Evolutionary conservation across 345 rosid species (phyloP), one percentile per base, ranked within the genome.

Genomic region (Euphorbia peplus): DNA sequence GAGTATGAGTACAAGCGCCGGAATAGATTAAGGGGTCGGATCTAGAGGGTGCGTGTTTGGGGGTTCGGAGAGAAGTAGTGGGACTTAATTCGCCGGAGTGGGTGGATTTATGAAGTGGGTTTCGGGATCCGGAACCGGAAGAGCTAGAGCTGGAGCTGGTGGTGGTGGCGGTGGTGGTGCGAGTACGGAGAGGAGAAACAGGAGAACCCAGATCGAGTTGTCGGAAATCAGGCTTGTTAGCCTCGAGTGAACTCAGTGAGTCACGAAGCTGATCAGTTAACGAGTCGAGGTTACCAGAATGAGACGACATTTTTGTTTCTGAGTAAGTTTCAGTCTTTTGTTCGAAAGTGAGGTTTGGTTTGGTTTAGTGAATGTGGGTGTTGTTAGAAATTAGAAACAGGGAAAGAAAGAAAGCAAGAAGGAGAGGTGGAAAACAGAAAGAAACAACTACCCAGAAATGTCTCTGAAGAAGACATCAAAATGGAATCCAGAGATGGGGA

Each of bases 161-260:
- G 60, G 86, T 80, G 4, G 88, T 83, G 9, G 91, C 79, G 12
- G 88, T 66, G 0, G 83, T 74, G 0, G 88, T 76, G 13, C 88
- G 84, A 21, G 86, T 75, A 53, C 91, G 83, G 44, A 92, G 88
- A 19, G 99, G 97, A 22, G 97, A 90, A 41, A 87, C 86, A 4
- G 99, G 99, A 10, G 99, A 95, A 53, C 97, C 97, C 64, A 86
- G 85, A 87, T 90, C 87, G 80, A 83, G 84, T 59, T 82, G 85
- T 16, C 95, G 87, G 70, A 70, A 86, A 83, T 90, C 96, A 16
- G 90, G 91, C 81, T 88, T 95, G 78, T 87, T 85, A 51, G 74
- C 70, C 54, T 95, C 93, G 63, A 83, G 81, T 58, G 69, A 81
- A 61, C 60, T 16, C 19, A 83, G 67, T 1, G 98, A 83, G 66